Conservation (phyloP, 352 stramenopile genomes). For the Pythium volutum region DNA sequence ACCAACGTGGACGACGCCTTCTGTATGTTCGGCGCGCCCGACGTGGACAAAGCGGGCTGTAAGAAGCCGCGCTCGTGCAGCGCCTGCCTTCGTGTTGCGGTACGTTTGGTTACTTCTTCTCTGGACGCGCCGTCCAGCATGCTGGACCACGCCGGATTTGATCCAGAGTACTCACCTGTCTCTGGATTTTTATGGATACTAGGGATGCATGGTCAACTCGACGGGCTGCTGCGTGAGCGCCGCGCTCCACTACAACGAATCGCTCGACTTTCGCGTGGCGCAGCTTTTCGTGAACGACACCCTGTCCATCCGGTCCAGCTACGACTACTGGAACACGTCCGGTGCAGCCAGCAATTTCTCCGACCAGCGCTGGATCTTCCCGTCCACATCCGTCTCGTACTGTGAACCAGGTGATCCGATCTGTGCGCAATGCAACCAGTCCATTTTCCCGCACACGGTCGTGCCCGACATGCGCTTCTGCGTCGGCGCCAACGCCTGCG, state of each 20-base stretch:
- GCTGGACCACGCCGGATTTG: too few relatives aligned
- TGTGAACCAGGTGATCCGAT: constrained; percentile 1
- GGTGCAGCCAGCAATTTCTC: neutral
- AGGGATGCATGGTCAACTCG: constrained; percentile 16
- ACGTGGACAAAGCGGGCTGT: constrained; percentile 6
- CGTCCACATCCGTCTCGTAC: constrained; percentile 7
- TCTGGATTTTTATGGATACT: neutral
- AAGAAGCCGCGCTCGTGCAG: constrained; percentile 9
- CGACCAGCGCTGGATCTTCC: constrained; percentile 18
- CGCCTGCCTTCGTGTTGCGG: constrained; percentile 9
- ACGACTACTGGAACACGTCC: constrained; percentile 16
- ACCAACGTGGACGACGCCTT: constrained; percentile 8
- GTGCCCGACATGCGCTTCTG: constrained; percentile 14
- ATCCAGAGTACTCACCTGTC: too few relatives aligned
- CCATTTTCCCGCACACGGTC: neutral
- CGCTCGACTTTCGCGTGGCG: constrained; percentile 11
- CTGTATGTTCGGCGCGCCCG: constrained; percentile 9
- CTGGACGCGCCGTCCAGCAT: neutral
- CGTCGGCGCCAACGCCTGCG: constrained; percentile 1
- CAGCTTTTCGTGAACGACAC: constrained; percentile 7
- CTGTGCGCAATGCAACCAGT: constrained; percentile 1
- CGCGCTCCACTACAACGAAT: constrained; percentile 8
- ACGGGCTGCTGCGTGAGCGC: constrained; percentile 9
- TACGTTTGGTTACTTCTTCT: neutral
- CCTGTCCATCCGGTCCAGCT: neutral